Conservation (phyloP, 192 early-diverging fungal genomes). For the Gorgonomyces haynaldii region DNA sequence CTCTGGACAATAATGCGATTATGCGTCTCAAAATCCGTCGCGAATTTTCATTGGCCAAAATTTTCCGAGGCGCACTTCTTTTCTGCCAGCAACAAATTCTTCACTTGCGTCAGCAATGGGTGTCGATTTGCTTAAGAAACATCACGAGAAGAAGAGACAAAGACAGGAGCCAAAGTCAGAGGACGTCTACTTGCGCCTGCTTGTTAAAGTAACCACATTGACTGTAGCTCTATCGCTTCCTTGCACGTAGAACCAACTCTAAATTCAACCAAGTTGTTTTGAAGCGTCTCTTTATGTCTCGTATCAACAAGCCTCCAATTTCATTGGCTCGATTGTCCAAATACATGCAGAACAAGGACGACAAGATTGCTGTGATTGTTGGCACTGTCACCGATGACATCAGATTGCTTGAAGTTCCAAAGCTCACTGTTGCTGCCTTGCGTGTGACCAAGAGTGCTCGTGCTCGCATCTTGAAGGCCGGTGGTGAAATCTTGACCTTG, state of each 20-base stretch:
- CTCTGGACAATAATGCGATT: too few species aligned
- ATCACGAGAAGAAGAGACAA: slow-evolving; percentile 94
- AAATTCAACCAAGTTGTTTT: slow-evolving; percentile 98
- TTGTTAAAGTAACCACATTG: too few species aligned
- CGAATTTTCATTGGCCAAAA: background rate
- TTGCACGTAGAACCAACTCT: slow-evolving; percentile 96
- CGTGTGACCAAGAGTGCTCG: slow-evolving; percentile 91
- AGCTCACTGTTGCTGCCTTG: slow-evolving; percentile 91
- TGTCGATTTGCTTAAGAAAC: slow-evolving; percentile 93
- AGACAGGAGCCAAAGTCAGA: slow-evolving; percentile 76
- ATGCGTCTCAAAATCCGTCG: too few species aligned
- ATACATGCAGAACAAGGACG: slow-evolving; percentile 65
- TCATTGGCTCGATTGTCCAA: slow-evolving; percentile 78
- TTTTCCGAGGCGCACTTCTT: background rate
- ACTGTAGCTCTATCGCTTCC: slow-evolving; percentile 98
- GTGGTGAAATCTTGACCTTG: slow-evolving; percentile 95
- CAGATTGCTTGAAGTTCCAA: slow-evolving; percentile 84
- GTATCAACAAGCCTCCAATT: slow-evolving; percentile 91
- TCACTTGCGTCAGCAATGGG: too few species aligned
- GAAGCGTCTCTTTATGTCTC: slow-evolving; percentile 97
- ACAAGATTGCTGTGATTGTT: slow-evolving; percentile 89
- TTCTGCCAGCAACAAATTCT: slow-evolving; percentile 21
- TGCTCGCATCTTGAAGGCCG: slow-evolving; percentile 95
- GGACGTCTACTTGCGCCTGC: slow-evolving; percentile 94
- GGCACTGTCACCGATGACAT: slow-evolving; percentile 96